Evolutionary conservation across 257 asterid genomes (phyloP), one percentile per base, ranked within the genome.

Genomic region (Plectranthus barbatus): DNA sequence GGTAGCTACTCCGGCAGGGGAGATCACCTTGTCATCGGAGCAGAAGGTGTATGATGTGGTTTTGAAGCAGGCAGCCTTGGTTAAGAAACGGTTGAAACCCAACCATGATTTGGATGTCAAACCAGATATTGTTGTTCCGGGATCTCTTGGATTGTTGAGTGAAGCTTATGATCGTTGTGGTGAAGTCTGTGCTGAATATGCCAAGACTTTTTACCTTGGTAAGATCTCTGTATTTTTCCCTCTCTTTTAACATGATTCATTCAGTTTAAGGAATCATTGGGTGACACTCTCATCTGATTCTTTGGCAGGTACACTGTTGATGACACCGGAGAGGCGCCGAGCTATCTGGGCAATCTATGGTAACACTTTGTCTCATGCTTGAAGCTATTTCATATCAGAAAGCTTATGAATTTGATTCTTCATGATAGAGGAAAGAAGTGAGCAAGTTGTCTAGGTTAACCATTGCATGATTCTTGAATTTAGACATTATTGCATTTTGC

Each of bases 271-370:
- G 31, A 1, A 26, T 26, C 31, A 26, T 26, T 26, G 5, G 31
- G 31, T 26, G 2, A n/a, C 5, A 26, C 5, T 26, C 31, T 26
- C 31, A 26, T 26, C 2, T 26, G 31, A 5, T 5, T 26, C 31
- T 26, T 74, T 78, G 59, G 14, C 79, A 93, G 99, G 99, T 54
- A 93, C 99, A 12, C 9, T 82, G 83, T 80, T 93, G 24, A 93
- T 93, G 99, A 93, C 99, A 4, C 88, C 97, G 0, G 95, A 90
- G 79, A 85, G 99, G 61, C 79, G 87, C 67, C 79, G 83, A 78
- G 99, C 99, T 72, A 87, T 93, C 41, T 93, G 99, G 99, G 99
- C 99, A n/a, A 93, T 93, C 31, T 93, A 93, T 45, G 99, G 99
- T 93, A 65, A 82, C 83, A 56, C 46, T 67, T 52, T 50, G 12